Percentiles rank a stretch among this genome's conserved stretches.
phyloP scores from a whole-genome alignment of 345 rosid species.

The Boechera divaricarpa region DNA sequence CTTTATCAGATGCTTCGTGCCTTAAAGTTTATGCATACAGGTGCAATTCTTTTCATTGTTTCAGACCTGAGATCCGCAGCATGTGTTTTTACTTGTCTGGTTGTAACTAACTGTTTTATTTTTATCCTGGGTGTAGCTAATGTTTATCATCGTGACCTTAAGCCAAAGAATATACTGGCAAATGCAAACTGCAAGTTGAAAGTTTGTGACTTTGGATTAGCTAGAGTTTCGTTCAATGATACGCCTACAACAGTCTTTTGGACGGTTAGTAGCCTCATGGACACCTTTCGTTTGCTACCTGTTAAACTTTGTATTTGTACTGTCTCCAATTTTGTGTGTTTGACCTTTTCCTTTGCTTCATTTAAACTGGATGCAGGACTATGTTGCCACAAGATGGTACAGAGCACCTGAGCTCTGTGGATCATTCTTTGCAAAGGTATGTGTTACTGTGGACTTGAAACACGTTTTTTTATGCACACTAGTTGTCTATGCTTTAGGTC shows the following conservation, averaged over 20 bases:
- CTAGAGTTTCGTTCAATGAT: conserved; percentile 86
- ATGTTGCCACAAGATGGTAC: conserved; percentile 98
- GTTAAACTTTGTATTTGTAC: background rate
- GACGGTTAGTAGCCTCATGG: conserved; percentile 63
- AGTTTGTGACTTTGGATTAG: conserved; percentile 95
- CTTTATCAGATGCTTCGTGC: conserved; percentile 98
- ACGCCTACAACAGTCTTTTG: conserved; percentile 88
- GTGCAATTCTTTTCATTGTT: conserved; percentile 28
- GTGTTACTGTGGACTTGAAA: conserved; percentile 15
- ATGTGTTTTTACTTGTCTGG: background rate
- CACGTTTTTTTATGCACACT: background rate
- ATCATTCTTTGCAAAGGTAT: conserved; percentile 91
- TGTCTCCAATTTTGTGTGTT: background rate
- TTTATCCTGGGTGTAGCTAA: conserved; percentile 58
- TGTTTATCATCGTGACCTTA: conserved; percentile 96
- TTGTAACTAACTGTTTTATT: background rate
- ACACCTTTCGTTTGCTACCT: background rate
- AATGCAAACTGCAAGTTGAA: conserved; percentile 97
- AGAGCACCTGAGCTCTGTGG: conserved; percentile 98
- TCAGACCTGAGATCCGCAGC: background rate
- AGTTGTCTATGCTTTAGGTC: conserved; percentile 9
- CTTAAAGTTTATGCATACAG: conserved; percentile 94
- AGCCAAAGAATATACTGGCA: conserved; percentile 95
- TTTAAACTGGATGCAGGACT: conserved; percentile 57
- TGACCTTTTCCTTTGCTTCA: conserved; percentile 20